Conservation (phyloP, 2,329 filamentous ascomycete species). For the Xylariaceae sp. region DNA sequence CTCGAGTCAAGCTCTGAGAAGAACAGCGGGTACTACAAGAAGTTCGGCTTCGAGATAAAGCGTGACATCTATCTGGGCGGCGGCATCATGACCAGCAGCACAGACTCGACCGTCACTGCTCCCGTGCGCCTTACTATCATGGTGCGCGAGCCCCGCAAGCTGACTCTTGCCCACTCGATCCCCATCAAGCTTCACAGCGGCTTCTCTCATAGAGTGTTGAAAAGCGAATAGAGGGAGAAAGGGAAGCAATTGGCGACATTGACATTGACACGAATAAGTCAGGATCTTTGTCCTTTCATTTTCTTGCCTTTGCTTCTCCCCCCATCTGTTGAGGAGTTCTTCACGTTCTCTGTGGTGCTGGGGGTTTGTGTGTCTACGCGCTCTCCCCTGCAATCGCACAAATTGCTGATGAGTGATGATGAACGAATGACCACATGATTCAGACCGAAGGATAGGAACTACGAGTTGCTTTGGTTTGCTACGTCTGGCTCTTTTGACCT, state of each 20-base stretch:
- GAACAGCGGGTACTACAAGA: constrained; percentile 76
- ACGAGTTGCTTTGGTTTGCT: neutral
- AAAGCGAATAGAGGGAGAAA: constrained; percentile 26
- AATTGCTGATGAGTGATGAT: constrained; percentile 14
- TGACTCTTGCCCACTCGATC: constrained; percentile 40
- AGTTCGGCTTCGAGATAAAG: constrained; percentile 74
- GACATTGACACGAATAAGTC: constrained; percentile 25
- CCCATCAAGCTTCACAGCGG: constrained; percentile 45
- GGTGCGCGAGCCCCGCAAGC: constrained; percentile 72
- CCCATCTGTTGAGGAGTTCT: too few relatives aligned
- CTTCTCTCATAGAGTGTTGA: constrained; percentile 31
- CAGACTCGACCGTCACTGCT: constrained; percentile 32
- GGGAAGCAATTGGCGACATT: constrained; percentile 11
- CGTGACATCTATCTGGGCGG: constrained; percentile 65
- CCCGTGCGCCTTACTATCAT: constrained; percentile 78
- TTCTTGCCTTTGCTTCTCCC: constrained; percentile 10
- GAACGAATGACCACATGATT: too few relatives aligned
- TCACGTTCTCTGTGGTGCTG: constrained; percentile 9
- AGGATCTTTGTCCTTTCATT: constrained; percentile 11
- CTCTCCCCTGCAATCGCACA: neutral
- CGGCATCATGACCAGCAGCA: constrained; percentile 25
- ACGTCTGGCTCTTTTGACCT: neutral
- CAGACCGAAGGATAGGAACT: too few relatives aligned
- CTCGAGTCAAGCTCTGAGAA: constrained; percentile 75
- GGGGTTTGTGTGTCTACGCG: neutral